Conservation (phyloP, 495 filamentous ascomycete species). For the Annulohypoxylon maeteangense region DNA sequence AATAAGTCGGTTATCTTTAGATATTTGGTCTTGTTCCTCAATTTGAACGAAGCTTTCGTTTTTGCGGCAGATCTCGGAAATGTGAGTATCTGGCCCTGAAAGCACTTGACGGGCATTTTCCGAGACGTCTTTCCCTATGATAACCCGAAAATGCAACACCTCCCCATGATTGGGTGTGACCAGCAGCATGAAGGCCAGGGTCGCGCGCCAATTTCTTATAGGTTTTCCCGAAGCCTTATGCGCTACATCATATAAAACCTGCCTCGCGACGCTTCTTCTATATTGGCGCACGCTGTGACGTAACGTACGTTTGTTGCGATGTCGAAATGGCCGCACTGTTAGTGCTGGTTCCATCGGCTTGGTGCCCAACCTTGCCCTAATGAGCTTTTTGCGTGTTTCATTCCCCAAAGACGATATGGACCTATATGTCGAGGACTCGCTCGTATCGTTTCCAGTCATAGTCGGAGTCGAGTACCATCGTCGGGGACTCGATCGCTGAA, state of each 20-base stretch:
- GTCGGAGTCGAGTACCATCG: conserved; percentile 21
- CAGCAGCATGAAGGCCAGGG: conserved; percentile 39
- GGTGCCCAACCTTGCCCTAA: conserved; percentile 7
- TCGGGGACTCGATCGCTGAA: conserved; percentile 10
- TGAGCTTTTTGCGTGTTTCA: neutral
- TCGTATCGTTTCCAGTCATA: neutral
- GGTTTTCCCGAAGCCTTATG: conserved; percentile 2
- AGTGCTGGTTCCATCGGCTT: conserved; percentile 12
- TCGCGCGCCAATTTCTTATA: conserved; percentile 10
- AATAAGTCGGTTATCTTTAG: conserved; percentile 20
- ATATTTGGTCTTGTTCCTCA: conserved; percentile 6
- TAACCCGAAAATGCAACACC: conserved; percentile 36
- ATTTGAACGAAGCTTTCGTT: conserved; percentile 36
- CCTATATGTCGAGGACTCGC: neutral
- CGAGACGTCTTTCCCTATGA: conserved; percentile 32
- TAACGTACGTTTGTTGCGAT: conserved; percentile 4
- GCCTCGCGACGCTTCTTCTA: conserved; percentile 23
- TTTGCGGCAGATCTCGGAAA: conserved; percentile 38
- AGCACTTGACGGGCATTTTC: conserved; percentile 31
- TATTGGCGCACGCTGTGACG: conserved; percentile 30
- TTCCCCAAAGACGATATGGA: conserved; percentile 1
- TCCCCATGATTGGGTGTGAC: conserved; percentile 35
- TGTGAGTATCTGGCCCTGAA: conserved; percentile 36
- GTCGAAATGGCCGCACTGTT: conserved; percentile 17
- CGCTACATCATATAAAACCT: conserved; percentile 12